Evolutionary conservation across 169 alveolate species (phyloP), one percentile per base, ranked within the genome.

Genomic region (Cryptosporidium xiaoi): DNA sequence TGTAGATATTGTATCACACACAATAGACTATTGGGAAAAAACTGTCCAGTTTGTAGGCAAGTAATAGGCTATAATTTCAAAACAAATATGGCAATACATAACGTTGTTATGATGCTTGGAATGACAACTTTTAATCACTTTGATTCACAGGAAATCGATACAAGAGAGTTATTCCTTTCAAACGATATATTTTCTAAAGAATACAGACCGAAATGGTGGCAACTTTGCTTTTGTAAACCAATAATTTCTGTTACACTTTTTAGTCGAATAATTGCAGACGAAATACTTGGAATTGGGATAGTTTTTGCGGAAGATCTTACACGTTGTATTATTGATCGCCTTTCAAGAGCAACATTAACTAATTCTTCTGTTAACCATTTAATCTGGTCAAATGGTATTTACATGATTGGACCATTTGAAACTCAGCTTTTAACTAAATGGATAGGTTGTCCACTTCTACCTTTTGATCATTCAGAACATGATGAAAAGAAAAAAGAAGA

Each of bases 1-100:
- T 95, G 98, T 89, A 82, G 97, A 48, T 95, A 95, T 83, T 94
- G 97, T 91, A 95, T 93, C 18, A 95, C 95, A 5, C 96, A 93
- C 82, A 83, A 84, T 53, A 90, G 92, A 34, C 82, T 92, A 53
- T 58, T 91, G 56, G 93, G 96, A 8, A 94, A 91, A 36, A 71
- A 83, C 50, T 95, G 97, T 68, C 98, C 98, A 33, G 83, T 95
- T 44, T 95, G 98, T 82, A 92, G 98, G 48, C 97, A 92, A 66
- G 91, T 93, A 51, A 77, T 95, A 46, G 96, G 98, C 0, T 66
- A 87, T 46, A 67, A 93, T 15, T 91, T 94, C 18, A 82, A 90
- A 53, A 91, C 94, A 12, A 95, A 94, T 90, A 95, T 95, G 27
- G 93, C 94, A 24, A 66, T 95, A 24, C 91, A 94, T 56, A 95